Base-by-base conservation (phyloP, 2,329 filamentous ascomycete species). In the Plectosphaerella plurivora region DNA sequence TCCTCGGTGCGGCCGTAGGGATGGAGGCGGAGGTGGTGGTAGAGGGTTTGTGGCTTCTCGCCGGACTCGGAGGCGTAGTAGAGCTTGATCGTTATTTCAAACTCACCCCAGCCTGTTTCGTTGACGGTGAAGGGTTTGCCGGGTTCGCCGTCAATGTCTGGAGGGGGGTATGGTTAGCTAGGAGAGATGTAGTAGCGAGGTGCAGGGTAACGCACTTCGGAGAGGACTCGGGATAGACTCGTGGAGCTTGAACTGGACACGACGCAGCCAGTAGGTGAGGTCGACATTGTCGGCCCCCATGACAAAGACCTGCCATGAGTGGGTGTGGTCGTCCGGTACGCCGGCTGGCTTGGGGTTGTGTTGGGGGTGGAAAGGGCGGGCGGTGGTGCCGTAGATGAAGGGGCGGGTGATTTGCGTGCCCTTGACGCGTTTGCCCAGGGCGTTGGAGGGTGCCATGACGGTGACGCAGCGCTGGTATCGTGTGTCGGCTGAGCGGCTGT, bases 101-200 rank as follows among this genome's bases (percentile, higher is more conserved):
- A 99, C 73, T 97, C 94, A 63, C 94, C 94, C 89, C 95, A 99
- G 47, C 94, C 94, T 0, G 94, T 97, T 71, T 97, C 94, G 57
- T 84, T 83, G 55, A 97, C 88, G 63, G 90, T 78, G 63, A 97
- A 99, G 11, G 91, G 64, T 56, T 81, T 79, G n/a, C 77, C 76
- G 1, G 74, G 71, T 49, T 89, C 82, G 55, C 83, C 82, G 63
- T 96, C 92, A 63, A 94, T 78, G 67, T 88, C 78, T 82, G 46
- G 12, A 14, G 39, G 25, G 35, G 36, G 37, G 28, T 35, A 33
- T 51, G 6, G 42, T 63, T 45, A 68, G 60, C 49, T 42, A 10
- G 37, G 20, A 11, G 14, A 35, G 15, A 36, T 42, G 25, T 25
- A 20, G 12, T 28, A 12, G 33, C 25, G 49, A 42, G n/a, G 37